Percentiles rank a stretch among this genome's conserved stretches.
Conservation (phyloP, 2,329 filamentous ascomycete genomes). For the Rutstroemia sp. region DNA sequence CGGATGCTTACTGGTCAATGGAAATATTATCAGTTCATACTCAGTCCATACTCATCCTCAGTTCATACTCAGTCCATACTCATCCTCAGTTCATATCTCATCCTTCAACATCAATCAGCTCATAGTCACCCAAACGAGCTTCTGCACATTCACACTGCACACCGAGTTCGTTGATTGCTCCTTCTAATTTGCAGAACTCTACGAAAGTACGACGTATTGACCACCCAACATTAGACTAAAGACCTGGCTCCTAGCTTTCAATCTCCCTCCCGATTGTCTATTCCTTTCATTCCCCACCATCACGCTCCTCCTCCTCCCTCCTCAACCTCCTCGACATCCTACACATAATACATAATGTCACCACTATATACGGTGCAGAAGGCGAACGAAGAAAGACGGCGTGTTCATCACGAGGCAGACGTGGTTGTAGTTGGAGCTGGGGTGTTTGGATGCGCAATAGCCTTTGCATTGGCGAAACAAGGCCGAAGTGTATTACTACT, state of each 20-base stretch:
- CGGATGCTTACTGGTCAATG: neutral
- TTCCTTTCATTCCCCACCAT: neutral
- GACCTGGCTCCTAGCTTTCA: neutral
- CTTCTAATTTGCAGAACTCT: neutral
- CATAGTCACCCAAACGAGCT: neutral
- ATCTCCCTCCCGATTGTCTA: neutral
- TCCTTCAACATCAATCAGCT: neutral
- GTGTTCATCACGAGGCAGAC: conserved; percentile 60
- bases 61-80: neutral
- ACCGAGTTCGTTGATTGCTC: neutral
- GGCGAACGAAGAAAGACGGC: conserved; percentile 37
- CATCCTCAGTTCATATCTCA: neutral
- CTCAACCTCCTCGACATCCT: neutral
- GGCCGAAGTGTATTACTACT: conserved; percentile 85
- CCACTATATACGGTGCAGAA: neutral
- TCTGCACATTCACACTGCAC: neutral
- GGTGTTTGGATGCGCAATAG: conserved; percentile 79
- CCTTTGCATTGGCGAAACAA: conserved; percentile 78
- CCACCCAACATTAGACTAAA: neutral
- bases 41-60: neutral
- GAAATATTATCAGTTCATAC: neutral
- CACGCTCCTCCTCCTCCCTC: neutral
- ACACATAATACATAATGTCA: neutral
- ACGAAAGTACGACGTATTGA: no score
- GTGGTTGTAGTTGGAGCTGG: conserved; percentile 90